These are phyloP conservation scores for Ramicandelaber brevisporus DNA, from an alignment of 192 early-diverging fungal genomes.

Conservation along the genomic window DNA sequence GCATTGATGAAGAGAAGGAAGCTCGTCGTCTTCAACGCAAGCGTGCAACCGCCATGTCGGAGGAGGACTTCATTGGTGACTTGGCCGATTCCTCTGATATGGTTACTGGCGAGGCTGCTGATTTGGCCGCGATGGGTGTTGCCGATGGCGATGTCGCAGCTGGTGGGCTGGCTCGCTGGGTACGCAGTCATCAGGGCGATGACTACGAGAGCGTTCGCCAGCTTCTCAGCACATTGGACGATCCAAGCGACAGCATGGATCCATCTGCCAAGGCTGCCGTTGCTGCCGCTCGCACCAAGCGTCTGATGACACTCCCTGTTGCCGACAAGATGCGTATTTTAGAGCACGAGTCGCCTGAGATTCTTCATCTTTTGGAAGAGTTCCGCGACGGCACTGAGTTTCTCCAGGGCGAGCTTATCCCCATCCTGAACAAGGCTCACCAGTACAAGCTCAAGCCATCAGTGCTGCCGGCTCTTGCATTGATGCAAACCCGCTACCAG, in stretches of 20 bases:
- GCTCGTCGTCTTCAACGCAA: slow-evolving; percentile 64
- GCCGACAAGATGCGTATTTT: slow-evolving; percentile 33
- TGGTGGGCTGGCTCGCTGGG: slow-evolving; percentile 2
- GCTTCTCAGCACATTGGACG: neutral
- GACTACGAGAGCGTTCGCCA: neutral
- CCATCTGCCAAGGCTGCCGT: slow-evolving; percentile 5
- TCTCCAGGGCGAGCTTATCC: slow-evolving; percentile 11
- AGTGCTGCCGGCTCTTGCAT: slow-evolving; percentile 16
- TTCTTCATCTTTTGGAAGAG: slow-evolving; percentile 36
- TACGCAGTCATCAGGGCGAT: neutral
- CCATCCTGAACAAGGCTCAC: slow-evolving; percentile 6
- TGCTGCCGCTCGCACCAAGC: slow-evolving; percentile 9
- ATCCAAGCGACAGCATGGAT: slow-evolving; percentile 6
- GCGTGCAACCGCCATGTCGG: slow-evolving; percentile 45
- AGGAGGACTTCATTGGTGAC: slow-evolving; percentile 72
- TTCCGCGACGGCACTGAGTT: slow-evolving; percentile 18
- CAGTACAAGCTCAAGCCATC: slow-evolving; percentile 7
- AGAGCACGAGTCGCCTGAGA: slow-evolving; percentile 45
- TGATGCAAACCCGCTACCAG: slow-evolving; percentile 17
- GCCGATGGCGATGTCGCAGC: slow-evolving; percentile 7
- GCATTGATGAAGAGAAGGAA: slow-evolving; percentile 69
- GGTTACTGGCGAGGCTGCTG: slow-evolving; percentile 4
- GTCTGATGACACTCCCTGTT: slow-evolving; percentile 22
- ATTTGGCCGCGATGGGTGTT: slow-evolving; percentile 2
- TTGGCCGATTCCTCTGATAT: slow-evolving; percentile 20